Evolutionary conservation across 805 yeast species (phyloP).

Genomic region (Metschnikowia noctiluminum): DNA sequence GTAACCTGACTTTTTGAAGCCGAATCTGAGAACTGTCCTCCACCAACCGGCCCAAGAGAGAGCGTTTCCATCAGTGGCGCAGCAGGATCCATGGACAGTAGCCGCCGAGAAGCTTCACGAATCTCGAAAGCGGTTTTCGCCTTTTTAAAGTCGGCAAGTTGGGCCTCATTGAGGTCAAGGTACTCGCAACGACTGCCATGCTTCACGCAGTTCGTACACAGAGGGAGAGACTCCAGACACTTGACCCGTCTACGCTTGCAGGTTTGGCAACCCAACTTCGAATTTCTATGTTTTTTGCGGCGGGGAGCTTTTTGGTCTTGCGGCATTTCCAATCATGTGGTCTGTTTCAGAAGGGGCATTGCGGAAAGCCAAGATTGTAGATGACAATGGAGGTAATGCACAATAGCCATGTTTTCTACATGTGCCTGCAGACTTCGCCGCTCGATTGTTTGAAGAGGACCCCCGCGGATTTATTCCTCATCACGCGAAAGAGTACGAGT

Average conservation of each 20-base stretch:
- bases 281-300: conserved; percentile 25
- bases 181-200: conserved; percentile 40
- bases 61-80: conserved; percentile 2
- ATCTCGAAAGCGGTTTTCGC: conserved; percentile 14
- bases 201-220: conserved; percentile 38
- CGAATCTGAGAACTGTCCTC: not conserved
- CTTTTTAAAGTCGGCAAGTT: conserved; percentile 26
- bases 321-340: not conserved
- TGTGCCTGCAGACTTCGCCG: not conserved
- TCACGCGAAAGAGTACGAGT: not conserved
- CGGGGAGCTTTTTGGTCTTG: conserved; percentile 6
- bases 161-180: conserved; percentile 31
- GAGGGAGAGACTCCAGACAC: conserved; percentile 35
- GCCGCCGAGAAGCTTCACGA: not conserved
- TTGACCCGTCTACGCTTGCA: conserved; percentile 20
- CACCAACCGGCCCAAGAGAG: not conserved
- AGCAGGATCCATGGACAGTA: not conserved
- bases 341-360: not conserved
- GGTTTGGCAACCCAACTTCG: conserved; percentile 19
- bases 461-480: not conserved
- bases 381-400: conserved; percentile 1
- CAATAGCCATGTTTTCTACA: not conserved
- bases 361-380: not conserved
- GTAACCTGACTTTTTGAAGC: not conserved
- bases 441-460: not conserved